Percentiles rank a stretch among this genome's conserved stretches.
These are phyloP conservation scores for Globisporangium echinulatum DNA, from an alignment of 352 stramenopile genomes.

Conservation along the genomic window DNA sequence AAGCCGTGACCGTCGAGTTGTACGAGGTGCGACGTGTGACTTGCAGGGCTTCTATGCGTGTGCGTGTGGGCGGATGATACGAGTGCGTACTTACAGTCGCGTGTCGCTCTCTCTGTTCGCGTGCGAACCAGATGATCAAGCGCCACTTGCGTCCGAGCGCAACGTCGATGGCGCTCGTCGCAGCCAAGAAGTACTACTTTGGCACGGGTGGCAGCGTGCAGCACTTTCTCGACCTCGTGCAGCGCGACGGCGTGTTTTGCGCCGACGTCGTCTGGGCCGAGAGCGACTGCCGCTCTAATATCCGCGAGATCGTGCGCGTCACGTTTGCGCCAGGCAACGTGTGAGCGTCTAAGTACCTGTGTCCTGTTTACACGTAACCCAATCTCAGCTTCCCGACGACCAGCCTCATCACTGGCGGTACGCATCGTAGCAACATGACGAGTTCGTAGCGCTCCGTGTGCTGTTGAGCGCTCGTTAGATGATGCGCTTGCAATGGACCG, in stretches of 20 bases:
- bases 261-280: conserved; percentile 68
- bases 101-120: neutral
- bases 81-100: neutral
- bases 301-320: conserved; percentile 74
- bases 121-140: conserved; percentile 54
- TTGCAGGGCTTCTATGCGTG: no score
- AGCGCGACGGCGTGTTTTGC: conserved; percentile 33
- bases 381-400: no score
- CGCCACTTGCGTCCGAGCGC: conserved; percentile 43
- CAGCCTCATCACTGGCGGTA: no score
- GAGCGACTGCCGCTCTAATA: conserved; percentile 65
- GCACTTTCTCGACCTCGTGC: conserved; percentile 66
- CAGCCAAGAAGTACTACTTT: conserved; percentile 87
- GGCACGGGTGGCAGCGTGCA: conserved; percentile 83
- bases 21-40: conserved; percentile 38
- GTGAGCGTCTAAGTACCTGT: neutral
- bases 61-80: no score
- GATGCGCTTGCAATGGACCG: no score
- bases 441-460: no score
- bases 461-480: no score
- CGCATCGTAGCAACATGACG: no score
- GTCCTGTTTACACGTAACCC: no score
- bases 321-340: conserved; percentile 14
- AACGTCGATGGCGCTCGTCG: conserved; percentile 50
- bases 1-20: conserved; percentile 57